Base-by-base conservation (phyloP, 768 basidiomycete genomes). In the Mycena sanguinolenta region DNA sequence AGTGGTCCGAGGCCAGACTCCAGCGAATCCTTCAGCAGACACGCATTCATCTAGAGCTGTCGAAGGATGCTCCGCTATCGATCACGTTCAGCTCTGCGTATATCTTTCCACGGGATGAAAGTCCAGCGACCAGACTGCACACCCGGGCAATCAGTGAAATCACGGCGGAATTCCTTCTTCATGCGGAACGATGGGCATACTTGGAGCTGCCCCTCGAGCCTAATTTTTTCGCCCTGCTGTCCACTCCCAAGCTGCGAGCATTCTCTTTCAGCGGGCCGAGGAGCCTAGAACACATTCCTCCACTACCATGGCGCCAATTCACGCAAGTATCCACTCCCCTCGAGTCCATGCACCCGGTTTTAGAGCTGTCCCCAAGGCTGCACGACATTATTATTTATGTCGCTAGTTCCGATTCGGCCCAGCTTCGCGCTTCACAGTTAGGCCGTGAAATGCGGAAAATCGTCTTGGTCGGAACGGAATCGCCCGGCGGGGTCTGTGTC, bases 131-230 rank as follows among this genome's bases (percentile, higher is more conserved):
- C 23, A 12, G 25, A 21, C 23, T 27, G 10, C 25, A 23, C 25
- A 4, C 14, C 36, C 36, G 25, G 8, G 49, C 8, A 6, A 25
- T 50, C 23, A 10, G 8, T 8, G 49, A 50, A 50, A 50, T 7
- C 16, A 25, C 52, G 32, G 17, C 34, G 17, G 49, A 36, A 25
- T 12, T 52, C n/a, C n/a, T 50, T 2, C 19, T 16, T 0, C 61
- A 62, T 52, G 46, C 32, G 5, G 61, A 62, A 49, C 61, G 61
- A 52, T 62, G 61, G 61, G 34, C 16, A 27, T 32, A 49, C 7
- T 12, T 62, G 12, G n/a, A 23, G 23, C 13, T 62, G 13, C 61
- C 32, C 3, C 5, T 17, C 4, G 19, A 28, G 2, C 21, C 42
- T 8, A 3, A 17, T 10, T 62, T 61, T 21, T 61, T 61, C 23